A percentile compares a stretch with the other conserved stretches of the same genome.
Evolutionary conservation across 345 rosid genomes (phyloP).

Genomic region (Salix udensis): DNA sequence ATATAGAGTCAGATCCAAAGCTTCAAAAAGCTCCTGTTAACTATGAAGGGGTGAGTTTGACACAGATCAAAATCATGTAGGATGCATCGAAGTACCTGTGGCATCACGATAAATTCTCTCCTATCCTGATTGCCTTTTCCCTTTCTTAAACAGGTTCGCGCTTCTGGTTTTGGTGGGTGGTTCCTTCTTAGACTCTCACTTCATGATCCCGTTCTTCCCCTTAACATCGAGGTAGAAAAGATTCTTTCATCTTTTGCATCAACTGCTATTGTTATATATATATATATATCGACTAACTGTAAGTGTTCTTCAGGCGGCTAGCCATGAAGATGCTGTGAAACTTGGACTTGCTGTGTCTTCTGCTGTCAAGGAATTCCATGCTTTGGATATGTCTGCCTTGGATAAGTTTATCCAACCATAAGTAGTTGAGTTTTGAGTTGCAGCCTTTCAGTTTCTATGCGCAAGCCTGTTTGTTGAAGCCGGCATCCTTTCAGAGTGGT

Average conservation of each 20-base stretch:
- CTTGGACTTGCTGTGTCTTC: conserved; percentile 64
- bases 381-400: conserved; percentile 76
- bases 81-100: background rate
- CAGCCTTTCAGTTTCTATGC: background rate
- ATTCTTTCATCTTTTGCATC: conserved; percentile 5
- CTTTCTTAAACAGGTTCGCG: conserved; percentile 58
- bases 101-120: background rate
- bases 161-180: conserved; percentile 94
- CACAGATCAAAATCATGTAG: background rate
- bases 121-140: background rate
- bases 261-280: background rate
- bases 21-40: conserved; percentile 81
- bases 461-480: background rate
- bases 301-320: conserved; percentile 49
- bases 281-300: background rate
- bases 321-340: conserved; percentile 68
- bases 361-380: conserved; percentile 65
- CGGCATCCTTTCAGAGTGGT: background rate
- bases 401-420: conserved; percentile 49
- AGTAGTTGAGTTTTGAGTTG: background rate
- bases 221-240: conserved; percentile 77
- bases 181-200: conserved; percentile 96
- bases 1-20: conserved; percentile 48
- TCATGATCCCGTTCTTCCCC: conserved; percentile 98
- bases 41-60: conserved; percentile 73